Base-by-base conservation (phyloP, 83 land plant genomes). In the Picea abies region DNA sequence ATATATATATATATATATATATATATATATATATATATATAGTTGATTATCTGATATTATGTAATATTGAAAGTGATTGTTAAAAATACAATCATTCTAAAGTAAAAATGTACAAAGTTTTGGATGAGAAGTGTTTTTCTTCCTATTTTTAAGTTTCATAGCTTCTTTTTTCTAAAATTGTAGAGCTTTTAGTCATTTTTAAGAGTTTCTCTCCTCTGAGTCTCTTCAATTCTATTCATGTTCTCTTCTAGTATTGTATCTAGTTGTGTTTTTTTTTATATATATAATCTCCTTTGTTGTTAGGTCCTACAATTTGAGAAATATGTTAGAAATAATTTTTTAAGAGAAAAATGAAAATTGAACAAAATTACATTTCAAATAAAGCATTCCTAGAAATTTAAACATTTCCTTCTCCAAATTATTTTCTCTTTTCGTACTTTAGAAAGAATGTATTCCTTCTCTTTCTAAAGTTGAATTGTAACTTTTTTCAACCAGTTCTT, bases 91-190 rank as follows among this genome's bases (percentile, higher is more conserved):
- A 44, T 92, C 87, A 91, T 79, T 92, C 91, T 2, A 86, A 90
- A 29, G 92, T 89, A 78, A 98, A 22, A 2, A 97, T 87, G 94
- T 94, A 1, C 98, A 98, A 22, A 98, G 80, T 78, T 98, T 98
- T 1, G 98, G 99, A 1, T 98, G 90, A 60, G 97, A 84, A 81
- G 96, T 98, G 84, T 98, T 96, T 85, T 98, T 98, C n/a, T n/a
- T n/a, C n/a, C n/a, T n/a, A n/a, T n/a, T n/a, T 84, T 93, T 98
- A 62, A 93, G 86, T 37, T 90, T 60, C 88, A 90, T 20, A 0
- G 90, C 86, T 65, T 98, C 97, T 82, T 98, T 97, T 67, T 89
- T 96, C 76, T 94, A 89, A 25, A 91, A 84, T 73, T 96, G 99
- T 22, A 93, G 82, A 65, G 89, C 87, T 81, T 96, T 97, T 62